A percentile compares a stretch with the other conserved stretches of the same genome.
Conservation (phyloP, 2,329 filamentous ascomycete genomes). For the Xylaria multiplex region DNA sequence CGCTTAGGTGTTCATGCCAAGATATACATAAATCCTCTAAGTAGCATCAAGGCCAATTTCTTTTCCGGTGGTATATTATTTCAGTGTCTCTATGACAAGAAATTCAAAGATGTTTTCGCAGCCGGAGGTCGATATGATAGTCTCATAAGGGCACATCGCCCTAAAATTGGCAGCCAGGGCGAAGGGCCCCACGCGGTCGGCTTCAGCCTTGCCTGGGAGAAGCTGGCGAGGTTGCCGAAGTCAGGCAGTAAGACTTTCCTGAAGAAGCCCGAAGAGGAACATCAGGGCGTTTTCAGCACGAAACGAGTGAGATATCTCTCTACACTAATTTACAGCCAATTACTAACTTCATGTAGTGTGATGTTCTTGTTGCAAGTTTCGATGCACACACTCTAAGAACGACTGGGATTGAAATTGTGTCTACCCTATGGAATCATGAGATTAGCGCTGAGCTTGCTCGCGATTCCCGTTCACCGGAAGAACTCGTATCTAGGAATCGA, state of each 20-base stretch:
- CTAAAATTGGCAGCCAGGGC: slow-evolving; percentile 70
- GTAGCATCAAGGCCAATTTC: slow-evolving; percentile 90
- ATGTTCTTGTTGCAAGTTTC: slow-evolving; percentile 90
- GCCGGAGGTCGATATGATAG: slow-evolving; percentile 94
- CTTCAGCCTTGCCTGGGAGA: slow-evolving; percentile 90
- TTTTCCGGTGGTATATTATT: slow-evolving; percentile 88
- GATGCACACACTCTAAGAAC: slow-evolving; percentile 80
- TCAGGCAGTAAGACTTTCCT: slow-evolving; percentile 66
- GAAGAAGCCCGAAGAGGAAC: slow-evolving; percentile 76
- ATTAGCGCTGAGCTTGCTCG: slow-evolving; percentile 89
- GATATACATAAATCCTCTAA: slow-evolving; percentile 84
- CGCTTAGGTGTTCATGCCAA: slow-evolving; percentile 79
- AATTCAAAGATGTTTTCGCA: slow-evolving; percentile 85
- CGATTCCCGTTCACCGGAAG: slow-evolving; percentile 81
- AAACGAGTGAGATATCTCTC: slow-evolving; percentile 65
- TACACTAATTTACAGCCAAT: not conserved
- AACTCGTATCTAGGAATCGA: slow-evolving; percentile 78
- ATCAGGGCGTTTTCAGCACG: slow-evolving; percentile 66
- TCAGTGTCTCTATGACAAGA: slow-evolving; percentile 88
- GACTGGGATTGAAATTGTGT: slow-evolving; percentile 79
- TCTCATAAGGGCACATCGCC: slow-evolving; percentile 84
- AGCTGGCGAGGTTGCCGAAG: slow-evolving; percentile 74
- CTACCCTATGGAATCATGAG: slow-evolving; percentile 81
- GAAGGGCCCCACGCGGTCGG: slow-evolving; percentile 85
- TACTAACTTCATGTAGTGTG: slow-evolving; percentile 66